Evolutionary conservation across 495 filamentous ascomycete genomes (phyloP).

Genomic region (Hypoxylon fuscum): DNA sequence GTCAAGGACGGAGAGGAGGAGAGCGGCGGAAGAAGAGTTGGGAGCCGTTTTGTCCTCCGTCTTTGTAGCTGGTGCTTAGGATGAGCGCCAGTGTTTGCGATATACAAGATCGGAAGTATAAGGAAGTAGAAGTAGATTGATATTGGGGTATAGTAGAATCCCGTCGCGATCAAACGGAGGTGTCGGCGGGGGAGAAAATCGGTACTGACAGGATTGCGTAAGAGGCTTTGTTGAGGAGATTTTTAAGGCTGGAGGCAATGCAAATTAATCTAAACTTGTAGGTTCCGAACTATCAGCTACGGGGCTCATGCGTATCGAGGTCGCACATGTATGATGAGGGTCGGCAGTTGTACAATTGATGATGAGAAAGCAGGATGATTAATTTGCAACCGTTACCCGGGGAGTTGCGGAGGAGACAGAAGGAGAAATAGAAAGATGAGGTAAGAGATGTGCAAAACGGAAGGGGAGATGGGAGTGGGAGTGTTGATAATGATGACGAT

Average conservation of each 20-base stretch:
- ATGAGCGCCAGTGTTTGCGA: constrained; percentile 19
- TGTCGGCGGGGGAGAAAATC: constrained; percentile 24
- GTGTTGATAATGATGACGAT: constrained; percentile 38
- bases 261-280: constrained; percentile 38
- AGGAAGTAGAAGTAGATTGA: constrained; percentile 9
- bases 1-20: constrained; percentile 56
- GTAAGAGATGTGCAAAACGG: constrained; percentile 33
- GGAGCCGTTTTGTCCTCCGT: constrained; percentile 55
- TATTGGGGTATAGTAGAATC: constrained; percentile 23
- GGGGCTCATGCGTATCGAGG: constrained; percentile 28
- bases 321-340: constrained; percentile 36
- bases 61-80: constrained; percentile 40
- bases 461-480: constrained; percentile 4
- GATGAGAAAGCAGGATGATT: constrained; percentile 20
- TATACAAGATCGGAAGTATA: constrained; percentile 3
- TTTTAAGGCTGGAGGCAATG: constrained; percentile 33
- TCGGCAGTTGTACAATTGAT: constrained; percentile 34
- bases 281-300: constrained; percentile 40
- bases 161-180: constrained; percentile 26
- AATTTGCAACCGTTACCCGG: constrained; percentile 8
- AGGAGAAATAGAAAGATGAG: constrained; percentile 31
- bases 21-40: constrained; percentile 53
- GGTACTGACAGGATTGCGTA: constrained; percentile 32
- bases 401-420: constrained; percentile 30
- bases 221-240: constrained; percentile 37